These are phyloP conservation scores for Clitopilus passeckerianus DNA, from an alignment of 768 basidiomycete genomes.

Conservation along the genomic window DNA sequence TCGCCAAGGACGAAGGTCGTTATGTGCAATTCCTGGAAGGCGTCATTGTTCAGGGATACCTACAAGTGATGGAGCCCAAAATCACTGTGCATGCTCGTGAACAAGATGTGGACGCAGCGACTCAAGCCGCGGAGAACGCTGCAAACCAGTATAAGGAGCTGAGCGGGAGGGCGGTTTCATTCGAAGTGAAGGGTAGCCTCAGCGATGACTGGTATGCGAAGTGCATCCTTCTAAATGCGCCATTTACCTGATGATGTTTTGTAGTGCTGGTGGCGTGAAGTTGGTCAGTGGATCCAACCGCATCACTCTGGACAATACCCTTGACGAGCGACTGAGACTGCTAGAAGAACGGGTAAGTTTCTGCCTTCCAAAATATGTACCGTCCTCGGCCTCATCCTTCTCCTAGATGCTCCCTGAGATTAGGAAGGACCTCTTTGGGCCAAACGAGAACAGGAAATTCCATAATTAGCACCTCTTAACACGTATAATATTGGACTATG, in stretches of 20 bases:
- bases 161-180: slow-evolving; percentile 61
- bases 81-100: slow-evolving; percentile 65
- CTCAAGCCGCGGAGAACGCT: slow-evolving; percentile 64
- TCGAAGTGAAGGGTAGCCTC: slow-evolving; percentile 58
- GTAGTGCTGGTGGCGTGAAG: slow-evolving; percentile 82
- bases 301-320: slow-evolving; percentile 90
- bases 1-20: slow-evolving; percentile 59
- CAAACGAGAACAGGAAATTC: slow-evolving; percentile 91
- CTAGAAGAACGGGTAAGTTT: slow-evolving; percentile 83
- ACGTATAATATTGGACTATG: background rate
- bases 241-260: background rate
- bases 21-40: slow-evolving; percentile 84
- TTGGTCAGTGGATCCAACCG: slow-evolving; percentile 66
- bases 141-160: slow-evolving; percentile 66
- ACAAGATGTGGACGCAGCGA: slow-evolving; percentile 57
- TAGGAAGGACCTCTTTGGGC: slow-evolving; percentile 81
- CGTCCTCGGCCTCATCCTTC: background rate
- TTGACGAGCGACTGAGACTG: slow-evolving; percentile 86
- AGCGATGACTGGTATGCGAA: slow-evolving; percentile 59
- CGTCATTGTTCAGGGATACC: slow-evolving; percentile 79
- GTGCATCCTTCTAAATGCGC: background rate
- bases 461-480: slow-evolving; percentile 43
- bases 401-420: slow-evolving; percentile 94
- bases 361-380: background rate
- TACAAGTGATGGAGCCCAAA: slow-evolving; percentile 73